Evolutionary conservation across 495 filamentous ascomycete species (phyloP), one percentile per base, ranked within the genome.

Genomic region (Xylaria scruposa): DNA sequence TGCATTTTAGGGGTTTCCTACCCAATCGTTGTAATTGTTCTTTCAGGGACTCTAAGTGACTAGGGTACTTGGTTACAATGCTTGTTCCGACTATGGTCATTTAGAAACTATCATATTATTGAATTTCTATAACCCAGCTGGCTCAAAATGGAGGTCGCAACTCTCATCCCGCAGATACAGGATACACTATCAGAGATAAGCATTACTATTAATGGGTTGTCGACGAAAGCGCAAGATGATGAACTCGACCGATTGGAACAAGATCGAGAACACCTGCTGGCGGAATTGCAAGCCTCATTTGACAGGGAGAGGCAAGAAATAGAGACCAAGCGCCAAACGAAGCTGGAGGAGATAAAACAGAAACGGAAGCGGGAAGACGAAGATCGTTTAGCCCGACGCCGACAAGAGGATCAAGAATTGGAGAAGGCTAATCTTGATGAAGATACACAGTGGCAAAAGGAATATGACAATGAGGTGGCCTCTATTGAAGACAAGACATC

Each of bases 81-180:
- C 2, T 31, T 38, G 4, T 21, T n/a, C 19, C 12, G 21, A n/a
- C 8, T 38, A 38, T 7, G 9, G 31, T 21, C 10, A 12, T 29
- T 6, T 60, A 13, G 12, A 60, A 60, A 17, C 29, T 3, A 31
- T 31, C 29, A 31, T 31, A 60, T 38, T 0, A 7, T 31, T 15
- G 5, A 31, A 31, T 6, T 38, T 10, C 3, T 19, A 24, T 17
- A 40, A 0, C n/a, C 24, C n/a, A 17, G 3, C 10, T 67, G 15
- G 42, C 13, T 13, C 49, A 68, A 61, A 13, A 67, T 78, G 73
- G 78, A 82, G 51, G 74, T 81, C 69, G 72, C 77, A 15, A 63
- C 54, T 29, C 76, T 83, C 19, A 73, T 83, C 24, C 29, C 74
- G 44, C 72, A 82, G 68, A 78, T 83, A 78, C 80, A 82, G 53